Conservation (phyloP, 2,329 filamentous ascomycete species). For the Clonostachys chloroleuca region DNA sequence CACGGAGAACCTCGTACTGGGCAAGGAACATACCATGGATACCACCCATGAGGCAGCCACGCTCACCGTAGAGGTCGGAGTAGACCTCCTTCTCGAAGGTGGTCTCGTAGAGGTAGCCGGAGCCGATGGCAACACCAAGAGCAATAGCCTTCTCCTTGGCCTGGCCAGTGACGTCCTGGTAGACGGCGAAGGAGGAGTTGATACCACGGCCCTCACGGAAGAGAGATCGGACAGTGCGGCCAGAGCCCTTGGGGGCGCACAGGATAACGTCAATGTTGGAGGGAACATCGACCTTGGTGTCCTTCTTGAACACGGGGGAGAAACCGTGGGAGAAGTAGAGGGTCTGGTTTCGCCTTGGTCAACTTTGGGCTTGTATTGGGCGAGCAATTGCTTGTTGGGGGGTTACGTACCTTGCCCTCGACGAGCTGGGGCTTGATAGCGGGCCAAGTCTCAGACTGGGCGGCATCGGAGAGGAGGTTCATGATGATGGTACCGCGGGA, state of each 20-base stretch:
- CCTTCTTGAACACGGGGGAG: constrained; percentile 99
- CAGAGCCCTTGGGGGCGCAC: constrained; percentile 97
- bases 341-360: constrained; percentile 52
- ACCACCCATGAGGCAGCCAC: constrained; percentile 98
- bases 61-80: constrained; percentile 99
- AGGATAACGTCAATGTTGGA: constrained; percentile 98
- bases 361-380: neutral
- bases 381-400: neutral
- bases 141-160: constrained; percentile 97
- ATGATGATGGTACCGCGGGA: constrained; percentile 91
- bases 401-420: constrained; percentile 85
- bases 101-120: constrained; percentile 99
- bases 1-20: constrained; percentile 99
- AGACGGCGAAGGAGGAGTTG: constrained; percentile 98
- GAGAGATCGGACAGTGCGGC: constrained; percentile 95
- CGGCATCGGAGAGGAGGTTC: constrained; percentile 97
- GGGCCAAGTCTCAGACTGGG: constrained; percentile 98
- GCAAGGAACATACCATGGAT: constrained; percentile 99
- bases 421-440: constrained; percentile 95
- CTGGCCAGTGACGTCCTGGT: constrained; percentile 96
- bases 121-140: constrained; percentile 93
- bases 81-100: constrained; percentile 99
- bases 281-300: constrained; percentile 98
- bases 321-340: constrained; percentile 99
- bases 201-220: constrained; percentile 99